Percentiles rank a stretch among this genome's conserved stretches.
Evolutionary conservation across 148 eudicot species (phyloP).

Genomic region (Chenopodium formosanum): DNA sequence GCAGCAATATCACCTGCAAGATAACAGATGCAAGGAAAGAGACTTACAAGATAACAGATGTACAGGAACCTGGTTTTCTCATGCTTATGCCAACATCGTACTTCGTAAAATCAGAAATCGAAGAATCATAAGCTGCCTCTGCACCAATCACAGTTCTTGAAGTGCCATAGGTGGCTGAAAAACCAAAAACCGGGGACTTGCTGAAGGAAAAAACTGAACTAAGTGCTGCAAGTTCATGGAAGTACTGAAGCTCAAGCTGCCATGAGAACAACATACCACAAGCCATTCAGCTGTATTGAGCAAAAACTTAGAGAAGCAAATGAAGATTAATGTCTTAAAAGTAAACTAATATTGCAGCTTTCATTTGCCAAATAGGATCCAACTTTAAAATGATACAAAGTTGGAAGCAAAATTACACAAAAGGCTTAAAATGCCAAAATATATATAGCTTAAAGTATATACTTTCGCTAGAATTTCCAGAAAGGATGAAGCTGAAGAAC

Average conservation of each 20-base stretch:
- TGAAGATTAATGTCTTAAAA: neutral
- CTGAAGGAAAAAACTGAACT: constrained; percentile 66
- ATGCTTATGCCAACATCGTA: constrained; percentile 69
- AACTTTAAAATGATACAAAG: neutral
- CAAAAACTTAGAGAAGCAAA: neutral
- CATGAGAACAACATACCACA: constrained; percentile 7
- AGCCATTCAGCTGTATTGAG: neutral
- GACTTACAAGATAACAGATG: constrained; percentile 70
- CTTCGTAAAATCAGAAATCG: constrained; percentile 60
- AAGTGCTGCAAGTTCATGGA: constrained; percentile 73
- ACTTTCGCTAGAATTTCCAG: neutral
- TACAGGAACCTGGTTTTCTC: constrained; percentile 51
- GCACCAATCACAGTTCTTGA: constrained; percentile 50
- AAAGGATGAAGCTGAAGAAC: neutral
- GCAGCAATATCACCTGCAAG: too few relatives aligned
- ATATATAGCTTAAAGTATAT: too few relatives aligned
- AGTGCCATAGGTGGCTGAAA: constrained; percentile 74
- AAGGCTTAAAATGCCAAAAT: neutral
- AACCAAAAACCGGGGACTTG: constrained; percentile 64
- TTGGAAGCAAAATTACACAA: neutral
- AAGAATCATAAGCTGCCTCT: constrained; percentile 68
- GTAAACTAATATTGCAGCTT: neutral
- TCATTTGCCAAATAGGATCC: neutral
- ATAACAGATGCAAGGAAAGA: neutral
- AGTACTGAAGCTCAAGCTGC: constrained; percentile 80